These are phyloP conservation scores for Penicillium bialowiezense DNA, from an alignment of 495 filamentous ascomycete genomes.

Conservation along the genomic window DNA sequence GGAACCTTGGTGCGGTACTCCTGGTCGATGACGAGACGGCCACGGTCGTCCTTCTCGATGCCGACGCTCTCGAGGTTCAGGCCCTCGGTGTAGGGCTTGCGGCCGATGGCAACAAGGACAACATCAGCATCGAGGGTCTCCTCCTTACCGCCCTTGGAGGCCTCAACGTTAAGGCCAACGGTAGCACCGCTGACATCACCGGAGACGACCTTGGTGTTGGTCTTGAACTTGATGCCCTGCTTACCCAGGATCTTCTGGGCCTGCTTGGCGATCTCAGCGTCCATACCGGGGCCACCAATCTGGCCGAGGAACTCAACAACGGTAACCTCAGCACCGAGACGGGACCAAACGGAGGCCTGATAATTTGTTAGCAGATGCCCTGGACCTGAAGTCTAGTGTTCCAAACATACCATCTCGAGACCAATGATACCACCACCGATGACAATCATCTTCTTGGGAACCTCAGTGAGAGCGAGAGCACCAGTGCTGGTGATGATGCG, in stretches of 20 bases:
- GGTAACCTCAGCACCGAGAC: slow-evolving; percentile 89
- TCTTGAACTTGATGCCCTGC: slow-evolving; percentile 98
- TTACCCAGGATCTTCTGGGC: slow-evolving; percentile 91
- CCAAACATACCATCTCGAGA: slow-evolving; percentile 78
- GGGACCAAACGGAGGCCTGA: slow-evolving; percentile 90
- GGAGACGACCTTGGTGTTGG: slow-evolving; percentile 86
- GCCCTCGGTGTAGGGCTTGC: slow-evolving; percentile 88
- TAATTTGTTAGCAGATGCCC: slow-evolving; percentile 5
- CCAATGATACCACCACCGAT: slow-evolving; percentile 99
- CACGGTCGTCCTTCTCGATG: slow-evolving; percentile 88
- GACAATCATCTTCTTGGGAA: slow-evolving; percentile 96
- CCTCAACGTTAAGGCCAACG: slow-evolving; percentile 79
- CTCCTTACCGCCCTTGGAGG: slow-evolving; percentile 93
- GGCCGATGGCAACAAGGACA: slow-evolving; percentile 94
- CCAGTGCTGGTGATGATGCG: slow-evolving; percentile 94
- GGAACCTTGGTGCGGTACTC: slow-evolving; percentile 97
- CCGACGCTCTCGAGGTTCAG: slow-evolving; percentile 92
- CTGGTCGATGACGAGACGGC: slow-evolving; percentile 93
- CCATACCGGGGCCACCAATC: slow-evolving; percentile 98
- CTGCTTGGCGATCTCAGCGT: slow-evolving; percentile 86
- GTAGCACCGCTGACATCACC: slow-evolving; percentile 76
- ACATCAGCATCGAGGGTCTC: slow-evolving; percentile 93
- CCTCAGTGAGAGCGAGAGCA: slow-evolving; percentile 81
- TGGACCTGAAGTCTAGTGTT: neutral
- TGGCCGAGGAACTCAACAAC: slow-evolving; percentile 95